These are phyloP conservation scores for Tagetes patula DNA, from an alignment of 129 eudicot genomes.

Conservation along the genomic window DNA sequence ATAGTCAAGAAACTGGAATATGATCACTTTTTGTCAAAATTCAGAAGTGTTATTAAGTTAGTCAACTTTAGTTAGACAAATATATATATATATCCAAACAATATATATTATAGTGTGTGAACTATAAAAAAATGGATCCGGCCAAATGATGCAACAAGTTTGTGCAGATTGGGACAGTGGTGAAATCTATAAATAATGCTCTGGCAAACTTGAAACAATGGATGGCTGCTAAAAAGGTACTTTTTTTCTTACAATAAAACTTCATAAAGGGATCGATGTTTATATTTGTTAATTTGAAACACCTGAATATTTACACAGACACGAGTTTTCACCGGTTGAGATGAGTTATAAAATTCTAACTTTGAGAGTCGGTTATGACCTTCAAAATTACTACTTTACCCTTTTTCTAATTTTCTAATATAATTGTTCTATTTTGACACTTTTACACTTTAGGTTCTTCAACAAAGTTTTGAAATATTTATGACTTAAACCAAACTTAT, in stretches of 20 bases:
- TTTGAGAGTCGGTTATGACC: no score
- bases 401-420: no score
- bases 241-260: background rate
- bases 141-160: constrained; percentile 14
- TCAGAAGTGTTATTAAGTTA: background rate
- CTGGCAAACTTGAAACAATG: constrained; percentile 56
- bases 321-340: no score
- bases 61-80: background rate
- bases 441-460: no score
- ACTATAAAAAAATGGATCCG: background rate
- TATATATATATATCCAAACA: background rate
- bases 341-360: no score
- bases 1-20: background rate
- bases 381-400: no score
- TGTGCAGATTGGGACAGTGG: constrained; percentile 65
- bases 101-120: background rate
- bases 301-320: no score
- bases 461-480: no score
- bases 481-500: no score
- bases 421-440: no score
- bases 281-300: no score
- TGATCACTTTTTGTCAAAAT: background rate
- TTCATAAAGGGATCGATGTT: background rate
- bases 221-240: constrained; percentile 77
- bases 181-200: constrained; percentile 64